Evolutionary conservation across 306 rosid species (phyloP).

Genomic region (Casuarina glauca): DNA sequence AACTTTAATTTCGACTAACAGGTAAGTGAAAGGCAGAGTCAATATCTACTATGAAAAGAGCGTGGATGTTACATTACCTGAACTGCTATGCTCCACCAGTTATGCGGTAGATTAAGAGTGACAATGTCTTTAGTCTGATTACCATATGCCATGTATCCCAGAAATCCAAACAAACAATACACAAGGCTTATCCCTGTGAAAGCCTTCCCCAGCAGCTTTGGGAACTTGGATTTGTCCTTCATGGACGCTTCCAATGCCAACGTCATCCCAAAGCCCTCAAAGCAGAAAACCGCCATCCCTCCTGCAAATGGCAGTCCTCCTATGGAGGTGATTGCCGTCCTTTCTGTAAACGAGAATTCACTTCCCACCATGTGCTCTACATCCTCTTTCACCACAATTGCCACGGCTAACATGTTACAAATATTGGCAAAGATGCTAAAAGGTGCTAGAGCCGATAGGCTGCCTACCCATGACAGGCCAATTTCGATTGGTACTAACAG

Average conservation of each 20-base stretch:
- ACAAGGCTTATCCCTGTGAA: conserved; percentile 66
- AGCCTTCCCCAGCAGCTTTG: conserved; percentile 68
- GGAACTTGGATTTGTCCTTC: conserved; percentile 53
- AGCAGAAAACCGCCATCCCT: conserved; percentile 83
- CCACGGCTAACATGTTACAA: conserved; percentile 80
- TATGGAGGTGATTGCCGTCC: conserved; percentile 67
- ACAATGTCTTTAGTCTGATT: conserved; percentile 81
- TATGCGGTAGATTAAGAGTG: conserved; percentile 78
- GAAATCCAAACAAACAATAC: conserved; percentile 70
- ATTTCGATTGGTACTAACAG: conserved; percentile 69
- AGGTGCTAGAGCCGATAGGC: conserved; percentile 72
- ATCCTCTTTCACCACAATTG: conserved; percentile 74
- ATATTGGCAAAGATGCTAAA: conserved; percentile 83
- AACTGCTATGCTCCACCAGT: conserved; percentile 69
- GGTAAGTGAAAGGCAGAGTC: too few species aligned
- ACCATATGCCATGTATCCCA: conserved; percentile 90
- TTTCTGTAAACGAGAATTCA: conserved; percentile 52
- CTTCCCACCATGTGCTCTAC: conserved; percentile 41
- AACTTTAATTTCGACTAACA: too few species aligned
- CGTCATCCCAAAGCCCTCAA: conserved; percentile 92
- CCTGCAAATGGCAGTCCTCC: conserved; percentile 91
- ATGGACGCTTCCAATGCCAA: conserved; percentile 67
- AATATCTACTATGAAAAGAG: background rate
- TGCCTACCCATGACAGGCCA: conserved; percentile 74
- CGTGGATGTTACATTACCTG: conserved; percentile 52